phyloP scores from a whole-genome alignment of 2,329 filamentous ascomycete genomes.

The Fusarium gaditjirri region DNA sequence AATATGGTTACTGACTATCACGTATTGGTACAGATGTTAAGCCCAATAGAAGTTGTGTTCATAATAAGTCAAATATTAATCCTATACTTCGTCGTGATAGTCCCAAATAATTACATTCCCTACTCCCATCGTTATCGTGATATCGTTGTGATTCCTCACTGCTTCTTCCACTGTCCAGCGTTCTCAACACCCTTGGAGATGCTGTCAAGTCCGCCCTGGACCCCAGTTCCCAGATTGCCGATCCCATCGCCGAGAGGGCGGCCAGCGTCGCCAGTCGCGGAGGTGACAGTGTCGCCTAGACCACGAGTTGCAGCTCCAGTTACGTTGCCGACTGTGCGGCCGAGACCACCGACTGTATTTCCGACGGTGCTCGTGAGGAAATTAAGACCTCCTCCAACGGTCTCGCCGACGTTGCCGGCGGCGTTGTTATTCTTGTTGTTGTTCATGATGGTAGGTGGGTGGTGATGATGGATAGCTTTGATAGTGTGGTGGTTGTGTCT shows the following conservation, averaged over 20 bases:
- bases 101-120: constrained; percentile 1
- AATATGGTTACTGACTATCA: background rate
- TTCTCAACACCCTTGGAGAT: constrained; percentile 66
- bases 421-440: constrained; percentile 41
- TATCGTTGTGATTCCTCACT: constrained; percentile 20
- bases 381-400: constrained; percentile 50
- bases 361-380: constrained; percentile 55
- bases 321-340: constrained; percentile 54
- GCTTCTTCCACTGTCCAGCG: constrained; percentile 66
- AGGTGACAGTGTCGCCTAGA: constrained; percentile 65
- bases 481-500: background rate
- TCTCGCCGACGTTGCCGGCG: constrained; percentile 48
- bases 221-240: constrained; percentile 61
- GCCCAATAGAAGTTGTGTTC: background rate
- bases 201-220: constrained; percentile 61
- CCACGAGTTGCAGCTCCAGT: constrained; percentile 65
- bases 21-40: background rate
- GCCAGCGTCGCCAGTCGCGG: constrained; percentile 64
- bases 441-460: constrained; percentile 29
- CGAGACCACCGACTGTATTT: constrained; percentile 54
- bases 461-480: background rate
- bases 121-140: background rate
- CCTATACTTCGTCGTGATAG: background rate
- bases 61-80: background rate
- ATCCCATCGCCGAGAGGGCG: constrained; percentile 66